A percentile compares a stretch with the other conserved stretches of the same genome.
phyloP scores from a whole-genome alignment of 768 basidiomycete species.

The Mycena galericulata region DNA sequence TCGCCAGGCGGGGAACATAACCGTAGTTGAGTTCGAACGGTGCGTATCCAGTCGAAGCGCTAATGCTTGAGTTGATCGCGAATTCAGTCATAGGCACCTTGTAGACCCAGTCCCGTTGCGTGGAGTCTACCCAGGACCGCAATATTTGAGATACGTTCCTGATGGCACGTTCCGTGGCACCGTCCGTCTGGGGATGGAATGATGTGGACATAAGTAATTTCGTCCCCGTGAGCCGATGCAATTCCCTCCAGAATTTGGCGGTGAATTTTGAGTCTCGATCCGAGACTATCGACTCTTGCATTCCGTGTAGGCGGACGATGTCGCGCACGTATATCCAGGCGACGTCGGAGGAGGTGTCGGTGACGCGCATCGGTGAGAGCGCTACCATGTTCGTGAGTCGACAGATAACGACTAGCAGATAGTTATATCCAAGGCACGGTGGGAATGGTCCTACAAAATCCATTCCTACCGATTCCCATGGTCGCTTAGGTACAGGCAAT shows the following conservation, averaged over 20 bases:
- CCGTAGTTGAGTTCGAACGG: conserved; percentile 47
- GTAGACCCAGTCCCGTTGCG: conserved; percentile 49
- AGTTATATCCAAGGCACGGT: no score
- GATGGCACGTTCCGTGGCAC: conserved; percentile 45
- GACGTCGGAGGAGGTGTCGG: no score
- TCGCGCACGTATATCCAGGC: no score
- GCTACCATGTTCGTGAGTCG: no score
- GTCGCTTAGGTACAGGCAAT: no score
- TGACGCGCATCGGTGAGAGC: no score
- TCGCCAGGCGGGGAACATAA: not conserved
- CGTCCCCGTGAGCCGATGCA: conserved; percentile 41
- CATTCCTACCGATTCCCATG: no score
- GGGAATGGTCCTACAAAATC: no score
- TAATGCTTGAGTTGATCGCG: conserved; percentile 49
- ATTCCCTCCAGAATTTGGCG: conserved; percentile 5
- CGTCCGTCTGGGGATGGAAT: conserved; percentile 57
- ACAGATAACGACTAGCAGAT: no score
- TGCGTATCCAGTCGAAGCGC: conserved; percentile 45
- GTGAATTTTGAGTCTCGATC: conserved; percentile 45
- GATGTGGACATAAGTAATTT: conserved; percentile 50
- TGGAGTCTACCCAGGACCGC: conserved; percentile 31
- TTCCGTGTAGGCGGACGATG: not conserved
- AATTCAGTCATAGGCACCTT: conserved; percentile 50
- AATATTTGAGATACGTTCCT: conserved; percentile 47
- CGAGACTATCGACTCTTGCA: conserved; percentile 32